Conservation (phyloP, 305 asterid genomes). For the Nicotiana rustica region DNA sequence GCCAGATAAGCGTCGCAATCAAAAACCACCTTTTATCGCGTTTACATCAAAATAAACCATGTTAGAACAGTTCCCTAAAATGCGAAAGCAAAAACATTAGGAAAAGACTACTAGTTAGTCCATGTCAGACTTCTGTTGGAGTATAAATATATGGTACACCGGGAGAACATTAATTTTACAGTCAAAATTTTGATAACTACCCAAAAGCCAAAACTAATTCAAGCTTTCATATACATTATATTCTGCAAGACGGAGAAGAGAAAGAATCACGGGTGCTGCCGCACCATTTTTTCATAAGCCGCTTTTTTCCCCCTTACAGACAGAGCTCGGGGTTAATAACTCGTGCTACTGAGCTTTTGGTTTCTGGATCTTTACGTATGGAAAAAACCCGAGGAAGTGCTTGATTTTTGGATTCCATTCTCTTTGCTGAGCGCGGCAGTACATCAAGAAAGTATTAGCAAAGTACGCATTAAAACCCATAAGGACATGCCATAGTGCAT, state of each 20-base stretch:
- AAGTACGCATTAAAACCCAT: slow-evolving; percentile 90
- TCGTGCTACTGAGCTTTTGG: slow-evolving; percentile 68
- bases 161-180: slow-evolving; percentile 52
- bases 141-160: slow-evolving; percentile 50
- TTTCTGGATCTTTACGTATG: slow-evolving; percentile 81
- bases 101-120: slow-evolving; percentile 36
- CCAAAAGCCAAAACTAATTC: slow-evolving; percentile 52
- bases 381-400: slow-evolving; percentile 64
- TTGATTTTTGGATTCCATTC: slow-evolving; percentile 78
- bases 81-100: slow-evolving; percentile 25
- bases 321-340: not conserved
- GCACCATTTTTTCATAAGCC: slow-evolving; percentile 32
- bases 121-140: slow-evolving; percentile 47
- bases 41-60: slow-evolving; percentile 9
- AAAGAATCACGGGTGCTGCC: slow-evolving; percentile 43
- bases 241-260: slow-evolving; percentile 42
- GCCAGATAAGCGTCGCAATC: not conserved
- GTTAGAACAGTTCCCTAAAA: not conserved
- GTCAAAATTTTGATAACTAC: slow-evolving; percentile 54
- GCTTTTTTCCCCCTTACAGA: slow-evolving; percentile 26
- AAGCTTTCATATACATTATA: slow-evolving; percentile 53
- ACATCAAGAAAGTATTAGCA: slow-evolving; percentile 85
- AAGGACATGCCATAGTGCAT: slow-evolving; percentile 82
- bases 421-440: slow-evolving; percentile 89
- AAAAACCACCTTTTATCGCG: not conserved